Conservation (phyloP, 1,284 basidiomycete genomes). For the Cystobasidium pallidum region DNA sequence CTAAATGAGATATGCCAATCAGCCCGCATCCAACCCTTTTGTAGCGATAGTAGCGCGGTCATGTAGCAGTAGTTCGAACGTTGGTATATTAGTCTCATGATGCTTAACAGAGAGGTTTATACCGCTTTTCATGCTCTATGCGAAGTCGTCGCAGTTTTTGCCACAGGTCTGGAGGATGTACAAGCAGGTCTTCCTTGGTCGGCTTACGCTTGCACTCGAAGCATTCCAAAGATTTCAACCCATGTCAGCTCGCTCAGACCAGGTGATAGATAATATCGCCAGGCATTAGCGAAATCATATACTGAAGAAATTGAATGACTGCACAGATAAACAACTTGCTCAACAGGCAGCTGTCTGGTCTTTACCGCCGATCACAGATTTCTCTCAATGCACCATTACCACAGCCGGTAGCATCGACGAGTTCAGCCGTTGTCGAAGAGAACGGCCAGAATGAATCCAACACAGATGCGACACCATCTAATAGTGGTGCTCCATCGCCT, state of each 20-base stretch:
- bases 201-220: neutral
- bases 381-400: conserved; percentile 50
- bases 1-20: too few relatives aligned
- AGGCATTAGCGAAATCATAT: neutral
- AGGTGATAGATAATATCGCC: conserved; percentile 11
- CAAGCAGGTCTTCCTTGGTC: neutral
- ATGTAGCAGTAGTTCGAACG: too few relatives aligned
- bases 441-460: conserved; percentile 10
- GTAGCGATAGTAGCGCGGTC: conserved; percentile 25
- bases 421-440: conserved; percentile 5
- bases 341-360: conserved; percentile 50
- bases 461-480: conserved; percentile 3
- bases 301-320: neutral
- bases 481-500: conserved; percentile 10
- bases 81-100: too few relatives aligned
- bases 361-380: conserved; percentile 49
- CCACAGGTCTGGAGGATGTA: too few relatives aligned
- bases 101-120: too few relatives aligned
- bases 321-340: conserved; percentile 45
- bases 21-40: neutral
- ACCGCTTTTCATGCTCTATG: too few relatives aligned
- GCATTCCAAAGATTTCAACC: neutral
- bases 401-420: conserved; percentile 32
- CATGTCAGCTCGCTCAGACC: conserved; percentile 38
- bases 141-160: too few relatives aligned